Evolutionary conservation across 371 early-diverging fungal species (phyloP), one percentile per base, ranked within the genome.

Genomic region (Haplosporangium sp.): DNA sequence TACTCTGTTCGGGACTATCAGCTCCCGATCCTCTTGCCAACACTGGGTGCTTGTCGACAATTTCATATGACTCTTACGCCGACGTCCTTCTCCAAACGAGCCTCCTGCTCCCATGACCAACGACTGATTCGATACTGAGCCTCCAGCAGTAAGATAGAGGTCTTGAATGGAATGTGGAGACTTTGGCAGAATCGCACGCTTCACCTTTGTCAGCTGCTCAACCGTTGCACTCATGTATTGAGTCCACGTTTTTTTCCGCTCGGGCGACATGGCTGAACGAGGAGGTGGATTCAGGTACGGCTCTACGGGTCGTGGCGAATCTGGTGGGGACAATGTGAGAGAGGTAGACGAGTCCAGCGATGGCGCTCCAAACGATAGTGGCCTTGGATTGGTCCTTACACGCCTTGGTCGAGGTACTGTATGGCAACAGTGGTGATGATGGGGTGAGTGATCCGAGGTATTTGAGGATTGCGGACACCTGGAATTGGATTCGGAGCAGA

Each of bases 211-310:
- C 5, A 79, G 47, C 16, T 71, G 79, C 41, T 64, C 79, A 0
- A 73, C 69, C 1, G 79, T 79, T 13, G 79, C 68, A 4, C 18
- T 56, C 69, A 79, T 63, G 51, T 68, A 79, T 23, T 72, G 73
- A 1, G 79, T 60, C 64, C 64, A 79, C 1, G 65, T 64, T 51
- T 68, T 72, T 40, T 68, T 72, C 59, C 59, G 64, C 18, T 79
- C 79, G 11, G 42, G 21, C 5, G 60, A 55, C 16, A 21, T 40
- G 53, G 38, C 23, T 18, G 64, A 38, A 6, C 56, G 59, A 29
- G 69, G 62, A 14, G 69, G 62, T 2, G 69, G 62, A 20, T 72
- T 56, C 54, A 62, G 54, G 48, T 79, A 73, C 6, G 62, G 57
- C 20, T 76, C 77, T 13, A 71, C 23, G 4, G 71, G 66, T 11